Percentiles rank a stretch among this genome's conserved stretches.
Evolutionary conservation across 2,329 filamentous ascomycete species (phyloP).

Genomic region (Zymoseptoria brevis): DNA sequence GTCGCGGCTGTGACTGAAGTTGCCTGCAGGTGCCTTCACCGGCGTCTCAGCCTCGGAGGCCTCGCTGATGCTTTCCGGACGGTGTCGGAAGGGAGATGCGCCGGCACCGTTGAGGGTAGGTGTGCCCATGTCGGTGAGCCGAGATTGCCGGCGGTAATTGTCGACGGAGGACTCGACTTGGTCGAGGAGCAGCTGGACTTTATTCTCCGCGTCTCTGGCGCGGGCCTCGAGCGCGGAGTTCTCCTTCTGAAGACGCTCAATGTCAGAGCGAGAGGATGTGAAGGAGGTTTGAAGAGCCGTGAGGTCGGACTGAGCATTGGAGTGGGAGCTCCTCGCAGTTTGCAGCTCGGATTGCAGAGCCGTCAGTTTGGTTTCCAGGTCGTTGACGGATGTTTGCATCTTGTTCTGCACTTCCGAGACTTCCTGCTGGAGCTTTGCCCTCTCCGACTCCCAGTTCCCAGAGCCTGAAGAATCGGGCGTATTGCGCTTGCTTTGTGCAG

Average conservation of each 20-base stretch:
- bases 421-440: conserved; percentile 56
- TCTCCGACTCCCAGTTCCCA: conserved; percentile 67
- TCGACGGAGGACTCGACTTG: conserved; percentile 92
- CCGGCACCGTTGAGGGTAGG: conserved; percentile 23
- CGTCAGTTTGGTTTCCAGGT: conserved; percentile 64
- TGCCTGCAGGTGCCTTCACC: conserved; percentile 12
- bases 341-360: conserved; percentile 65
- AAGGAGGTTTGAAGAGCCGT: conserved; percentile 38
- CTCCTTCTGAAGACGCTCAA: conserved; percentile 76
- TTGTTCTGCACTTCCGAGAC: conserved; percentile 63
- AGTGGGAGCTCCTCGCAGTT: conserved; percentile 47
- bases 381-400: conserved; percentile 55
- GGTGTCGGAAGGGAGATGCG: conserved; percentile 31
- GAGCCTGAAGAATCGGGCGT: conserved; percentile 36
- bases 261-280: conserved; percentile 51
- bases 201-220: conserved; percentile 82
- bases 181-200: conserved; percentile 85
- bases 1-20: conserved; percentile 40
- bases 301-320: conserved; percentile 41
- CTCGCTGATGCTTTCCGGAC: conserved; percentile 39
- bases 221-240: conserved; percentile 74
- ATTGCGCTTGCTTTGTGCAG: conserved; percentile 20
- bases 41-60: conserved; percentile 29
- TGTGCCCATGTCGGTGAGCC: conserved; percentile 32
- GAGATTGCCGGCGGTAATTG: conserved; percentile 76